Evolutionary conservation across 2,329 filamentous ascomycete species (phyloP).

Genomic region (Dryadomyces quercus-mongolicae): DNA sequence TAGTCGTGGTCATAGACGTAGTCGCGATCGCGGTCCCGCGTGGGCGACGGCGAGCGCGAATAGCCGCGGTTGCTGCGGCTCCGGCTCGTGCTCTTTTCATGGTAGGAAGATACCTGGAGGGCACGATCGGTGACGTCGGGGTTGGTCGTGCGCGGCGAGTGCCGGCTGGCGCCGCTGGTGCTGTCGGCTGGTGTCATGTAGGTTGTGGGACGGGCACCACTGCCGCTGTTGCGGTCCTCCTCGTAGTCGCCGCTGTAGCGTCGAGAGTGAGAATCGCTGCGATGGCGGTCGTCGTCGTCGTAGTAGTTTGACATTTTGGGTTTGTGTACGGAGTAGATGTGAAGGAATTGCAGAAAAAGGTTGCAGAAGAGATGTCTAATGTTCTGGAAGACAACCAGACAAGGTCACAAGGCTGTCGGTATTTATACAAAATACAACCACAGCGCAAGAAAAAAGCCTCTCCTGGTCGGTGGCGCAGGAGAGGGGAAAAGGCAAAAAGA

Average conservation of each 20-base stretch:
- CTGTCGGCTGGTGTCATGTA: constrained; percentile 22
- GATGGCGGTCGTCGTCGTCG: constrained; percentile 19
- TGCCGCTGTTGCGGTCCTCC: neutral
- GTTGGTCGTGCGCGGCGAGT: constrained; percentile 10
- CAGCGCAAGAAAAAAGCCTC: neutral
- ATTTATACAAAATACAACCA: neutral
- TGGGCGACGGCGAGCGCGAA: constrained; percentile 5
- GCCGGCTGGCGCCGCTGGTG: constrained; percentile 22
- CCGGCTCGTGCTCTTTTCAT: constrained; percentile 14
- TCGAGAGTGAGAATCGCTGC: constrained; percentile 7
- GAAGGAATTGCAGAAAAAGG: no score
- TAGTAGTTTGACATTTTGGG: neutral
- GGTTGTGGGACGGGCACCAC: no score
- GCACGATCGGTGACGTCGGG: constrained; percentile 6
- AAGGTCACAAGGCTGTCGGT: neutral
- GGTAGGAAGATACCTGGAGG: constrained; percentile 15
- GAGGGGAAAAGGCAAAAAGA: neutral
- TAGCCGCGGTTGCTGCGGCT: neutral
- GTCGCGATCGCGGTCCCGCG: constrained; percentile 3
- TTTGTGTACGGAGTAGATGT: no score
- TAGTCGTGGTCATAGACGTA: neutral
- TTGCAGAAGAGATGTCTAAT: neutral
- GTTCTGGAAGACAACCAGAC: neutral
- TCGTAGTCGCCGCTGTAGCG: neutral
- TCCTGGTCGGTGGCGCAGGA: neutral